Percentiles rank a stretch among this genome's conserved stretches.
Evolutionary conservation across 352 stramenopile genomes (phyloP).

Genomic region (Peronosclerospora sorghi): DNA sequence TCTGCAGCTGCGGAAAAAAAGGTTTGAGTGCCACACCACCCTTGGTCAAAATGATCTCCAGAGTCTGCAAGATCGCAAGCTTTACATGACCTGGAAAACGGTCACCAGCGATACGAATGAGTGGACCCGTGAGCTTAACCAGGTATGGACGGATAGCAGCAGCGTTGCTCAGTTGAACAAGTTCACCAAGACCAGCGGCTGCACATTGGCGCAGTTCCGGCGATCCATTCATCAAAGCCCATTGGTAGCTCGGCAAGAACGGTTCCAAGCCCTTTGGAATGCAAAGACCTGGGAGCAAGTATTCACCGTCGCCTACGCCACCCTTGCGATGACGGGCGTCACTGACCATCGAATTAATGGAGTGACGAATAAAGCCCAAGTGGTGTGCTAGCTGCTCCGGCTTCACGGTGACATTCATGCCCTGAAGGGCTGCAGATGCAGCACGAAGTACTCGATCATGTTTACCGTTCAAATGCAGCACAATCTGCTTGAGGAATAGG

Average conservation of each 20-base stretch:
- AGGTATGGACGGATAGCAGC: slow-evolving; percentile 90
- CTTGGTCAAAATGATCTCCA: slow-evolving; percentile 95
- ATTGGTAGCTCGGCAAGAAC: slow-evolving; percentile 96
- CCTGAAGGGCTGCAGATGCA: slow-evolving; percentile 82
- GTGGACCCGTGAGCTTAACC: slow-evolving; percentile 94
- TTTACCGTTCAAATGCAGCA: slow-evolving; percentile 93
- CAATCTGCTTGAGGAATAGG: slow-evolving; percentile 92
- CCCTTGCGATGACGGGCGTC: slow-evolving; percentile 92
- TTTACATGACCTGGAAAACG: slow-evolving; percentile 97
- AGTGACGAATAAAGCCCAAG: slow-evolving; percentile 94
- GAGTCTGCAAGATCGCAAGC: slow-evolving; percentile 94
- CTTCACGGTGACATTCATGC: slow-evolving; percentile 85
- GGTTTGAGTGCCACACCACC: slow-evolving; percentile 93
- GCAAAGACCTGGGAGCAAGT: slow-evolving; percentile 66
- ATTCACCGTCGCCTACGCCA: slow-evolving; percentile 65
- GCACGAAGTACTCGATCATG: slow-evolving; percentile 84
- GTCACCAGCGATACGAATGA: slow-evolving; percentile 99
- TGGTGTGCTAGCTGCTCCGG: slow-evolving; percentile 91
- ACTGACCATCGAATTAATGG: slow-evolving; percentile 94
- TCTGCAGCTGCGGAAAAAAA: slow-evolving; percentile 99
- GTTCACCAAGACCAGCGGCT: slow-evolving; percentile 92
- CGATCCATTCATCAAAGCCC: slow-evolving; percentile 93
- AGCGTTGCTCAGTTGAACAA: slow-evolving; percentile 89
- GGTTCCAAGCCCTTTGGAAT: slow-evolving; percentile 90
- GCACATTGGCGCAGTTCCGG: slow-evolving; percentile 84